Conservation (phyloP, 2,329 filamentous ascomycete species). For the Apiospora pterosperma region DNA sequence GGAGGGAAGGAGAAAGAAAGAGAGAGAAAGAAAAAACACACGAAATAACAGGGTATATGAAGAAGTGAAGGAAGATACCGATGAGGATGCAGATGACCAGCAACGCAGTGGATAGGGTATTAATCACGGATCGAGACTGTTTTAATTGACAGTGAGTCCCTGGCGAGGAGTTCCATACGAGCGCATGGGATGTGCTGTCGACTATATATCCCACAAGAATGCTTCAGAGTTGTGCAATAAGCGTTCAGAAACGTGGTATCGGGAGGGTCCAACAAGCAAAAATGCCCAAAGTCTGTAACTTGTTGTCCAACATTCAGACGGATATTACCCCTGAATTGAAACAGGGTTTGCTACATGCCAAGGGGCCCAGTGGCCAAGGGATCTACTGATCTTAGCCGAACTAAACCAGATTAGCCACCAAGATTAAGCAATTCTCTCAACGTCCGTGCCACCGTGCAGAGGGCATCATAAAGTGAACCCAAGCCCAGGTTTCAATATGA, state of each 20-base stretch:
- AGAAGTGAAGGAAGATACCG: not conserved
- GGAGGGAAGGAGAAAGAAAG: not conserved
- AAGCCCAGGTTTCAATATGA: not conserved
- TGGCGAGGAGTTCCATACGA: not conserved
- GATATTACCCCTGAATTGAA: not conserved
- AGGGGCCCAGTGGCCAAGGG: not conserved
- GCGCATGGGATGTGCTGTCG: not conserved
- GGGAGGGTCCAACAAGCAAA: not conserved
- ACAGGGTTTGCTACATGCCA: not conserved
- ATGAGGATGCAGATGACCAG: not conserved
- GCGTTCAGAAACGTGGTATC: not conserved
- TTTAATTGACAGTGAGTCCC: not conserved
- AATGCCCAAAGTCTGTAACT: not conserved
- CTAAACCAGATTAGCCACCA: not conserved
- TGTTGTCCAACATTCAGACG: not conserved
- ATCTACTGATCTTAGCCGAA: not conserved
- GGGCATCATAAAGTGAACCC: too few relatives aligned
- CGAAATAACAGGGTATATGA: not conserved
- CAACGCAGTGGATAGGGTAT: conserved; percentile 2
- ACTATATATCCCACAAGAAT: not conserved
- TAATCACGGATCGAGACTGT: not conserved
- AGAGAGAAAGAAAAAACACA: not conserved
- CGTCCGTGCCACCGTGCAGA: too few relatives aligned
- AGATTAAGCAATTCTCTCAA: not conserved
- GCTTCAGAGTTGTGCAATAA: not conserved